A percentile compares a stretch with the other conserved stretches of the same genome.
phyloP scores from a whole-genome alignment of 2,329 filamentous ascomycete species.

The Ceratocystis diversiconidia region DNA sequence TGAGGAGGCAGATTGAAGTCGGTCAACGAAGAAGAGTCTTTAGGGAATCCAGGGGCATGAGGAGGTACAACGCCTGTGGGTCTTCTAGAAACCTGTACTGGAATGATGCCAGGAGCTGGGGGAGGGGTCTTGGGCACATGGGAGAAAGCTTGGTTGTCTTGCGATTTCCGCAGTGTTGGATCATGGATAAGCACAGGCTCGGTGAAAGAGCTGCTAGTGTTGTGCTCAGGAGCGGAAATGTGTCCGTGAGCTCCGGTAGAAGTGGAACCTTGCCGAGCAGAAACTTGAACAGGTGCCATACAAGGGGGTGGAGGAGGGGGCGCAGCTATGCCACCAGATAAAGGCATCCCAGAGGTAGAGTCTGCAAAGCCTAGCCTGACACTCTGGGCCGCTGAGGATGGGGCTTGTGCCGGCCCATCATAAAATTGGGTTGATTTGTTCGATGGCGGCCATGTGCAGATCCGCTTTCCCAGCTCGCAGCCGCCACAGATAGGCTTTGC shows the following conservation, averaged over 20 bases:
- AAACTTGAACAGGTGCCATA: background rate
- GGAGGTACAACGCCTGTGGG: background rate
- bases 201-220: background rate
- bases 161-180: background rate
- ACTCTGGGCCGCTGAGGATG: background rate
- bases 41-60: background rate
- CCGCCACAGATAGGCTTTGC: conserved; percentile 30
- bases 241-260: background rate
- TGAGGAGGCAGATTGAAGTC: background rate
- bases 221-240: too few species aligned
- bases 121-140: conserved; percentile 7
- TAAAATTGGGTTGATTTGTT: background rate
- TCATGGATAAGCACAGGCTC: background rate
- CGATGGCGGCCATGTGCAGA: conserved; percentile 19
- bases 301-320: background rate
- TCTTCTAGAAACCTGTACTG: conserved; percentile 6
- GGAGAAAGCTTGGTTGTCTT: background rate
- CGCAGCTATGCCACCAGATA: background rate
- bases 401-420: background rate
- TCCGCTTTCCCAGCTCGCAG: conserved; percentile 24
- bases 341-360: background rate
- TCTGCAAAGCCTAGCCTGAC: background rate
- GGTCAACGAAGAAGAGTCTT: background rate
- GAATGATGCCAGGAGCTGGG: conserved; percentile 8
- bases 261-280: background rate